Evolutionary conservation across 306 rosid species (phyloP), one percentile per base, ranked within the genome.

Genomic region (Oemleria cerasiformis): DNA sequence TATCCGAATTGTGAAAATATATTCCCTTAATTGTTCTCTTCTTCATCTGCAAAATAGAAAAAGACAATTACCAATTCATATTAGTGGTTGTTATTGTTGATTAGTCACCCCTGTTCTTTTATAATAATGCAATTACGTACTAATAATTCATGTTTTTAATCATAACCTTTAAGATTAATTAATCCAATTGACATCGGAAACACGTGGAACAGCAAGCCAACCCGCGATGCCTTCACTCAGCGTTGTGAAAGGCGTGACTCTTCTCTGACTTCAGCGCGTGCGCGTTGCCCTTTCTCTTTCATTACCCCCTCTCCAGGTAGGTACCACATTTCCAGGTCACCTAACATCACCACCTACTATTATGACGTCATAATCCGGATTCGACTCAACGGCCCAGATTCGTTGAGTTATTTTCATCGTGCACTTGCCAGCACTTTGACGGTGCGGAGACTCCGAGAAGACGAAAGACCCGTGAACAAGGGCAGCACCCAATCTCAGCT

Each of bases 261-360:
- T 30, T n/a, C 23, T 25, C 23, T 30, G 55, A 47, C 56, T 3
- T 48, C 40, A 2, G 51, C 53, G 77, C 65, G 56, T 57, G 79
- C 49, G 79, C 49, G 80, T 47, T 75, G 59, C 14, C 56, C 25
- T 50, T 34, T 82, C 86, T 45, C 79, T 72, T 71, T 78, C 81
- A 56, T 44, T 67, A 34, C 64, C 5, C 36, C 36, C 36, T 1
- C 36, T 30, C 36, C 34, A 36, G 78, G 83, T 75, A 30, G 83
- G 80, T 72, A 48, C 75, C 62, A 43, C 74, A 61, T 12, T 53
- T 7, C 64, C 17, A 47, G 74, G 65, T 14, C 73, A 60, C 51
- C 65, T 40, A 25, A 14, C 70, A 19, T 68, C 86, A 68, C 70
- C 71, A 48, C 65, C 81, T 2, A 44, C 72, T 62, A 8, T 20